These are phyloP conservation scores for Gomphus bonarii DNA, from an alignment of 1,284 basidiomycete species.

Conservation along the genomic window DNA sequence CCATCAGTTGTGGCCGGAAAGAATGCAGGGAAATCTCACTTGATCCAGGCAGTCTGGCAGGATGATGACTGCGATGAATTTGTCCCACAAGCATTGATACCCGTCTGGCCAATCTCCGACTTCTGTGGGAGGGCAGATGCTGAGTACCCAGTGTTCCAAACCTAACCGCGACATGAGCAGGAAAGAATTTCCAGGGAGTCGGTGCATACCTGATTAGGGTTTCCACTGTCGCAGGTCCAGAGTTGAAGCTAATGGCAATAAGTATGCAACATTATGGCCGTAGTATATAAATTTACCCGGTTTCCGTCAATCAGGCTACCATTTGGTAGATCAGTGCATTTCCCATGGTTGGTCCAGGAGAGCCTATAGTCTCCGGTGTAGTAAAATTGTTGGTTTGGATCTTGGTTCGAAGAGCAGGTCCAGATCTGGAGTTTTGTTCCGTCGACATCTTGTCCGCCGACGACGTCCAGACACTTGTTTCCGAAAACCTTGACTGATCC, in stretches of 20 bases:
- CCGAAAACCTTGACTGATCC: constrained; percentile 33
- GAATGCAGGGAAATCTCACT: constrained; percentile 15
- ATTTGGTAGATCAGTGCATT: constrained; percentile 36
- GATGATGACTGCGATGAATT: constrained; percentile 33
- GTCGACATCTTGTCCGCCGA: constrained; percentile 27
- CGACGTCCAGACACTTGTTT: constrained; percentile 38
- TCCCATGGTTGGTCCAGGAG: constrained; percentile 34
- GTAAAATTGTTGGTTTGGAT: constrained; percentile 33
- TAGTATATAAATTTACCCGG: constrained; percentile 18
- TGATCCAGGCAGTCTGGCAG: constrained; percentile 49
- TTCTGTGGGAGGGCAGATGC: constrained; percentile 28
- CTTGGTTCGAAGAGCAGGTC: constrained; percentile 27
- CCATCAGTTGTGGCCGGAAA: neutral
- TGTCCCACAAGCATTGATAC: constrained; percentile 48
- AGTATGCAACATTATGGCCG: neutral
- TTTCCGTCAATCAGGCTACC: constrained; percentile 31
- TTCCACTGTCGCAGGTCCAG: constrained; percentile 29
- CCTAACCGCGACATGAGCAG: constrained; percentile 20
- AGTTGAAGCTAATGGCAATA: constrained; percentile 26
- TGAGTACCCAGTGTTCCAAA: constrained; percentile 41
- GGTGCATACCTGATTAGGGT: constrained; percentile 23
- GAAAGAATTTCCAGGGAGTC: neutral
- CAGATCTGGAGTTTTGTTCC: constrained; percentile 39
- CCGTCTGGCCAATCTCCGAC: constrained; percentile 43
- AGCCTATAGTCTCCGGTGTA: constrained; percentile 31